Evolutionary conservation across 1,284 basidiomycete species (phyloP).

Genomic region (Malassezia pachydermatis): DNA sequence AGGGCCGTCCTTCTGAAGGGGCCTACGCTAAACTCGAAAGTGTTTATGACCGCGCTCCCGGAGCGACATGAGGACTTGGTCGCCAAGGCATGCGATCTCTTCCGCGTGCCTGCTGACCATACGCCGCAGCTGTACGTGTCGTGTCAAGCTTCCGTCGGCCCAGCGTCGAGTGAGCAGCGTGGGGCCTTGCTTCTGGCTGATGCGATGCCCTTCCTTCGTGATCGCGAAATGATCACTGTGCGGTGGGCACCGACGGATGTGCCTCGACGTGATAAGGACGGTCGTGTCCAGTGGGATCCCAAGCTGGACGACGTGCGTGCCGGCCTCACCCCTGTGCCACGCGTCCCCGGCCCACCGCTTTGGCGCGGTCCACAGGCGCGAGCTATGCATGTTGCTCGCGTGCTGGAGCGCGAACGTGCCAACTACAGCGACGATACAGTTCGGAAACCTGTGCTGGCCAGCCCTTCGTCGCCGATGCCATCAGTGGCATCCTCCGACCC

Average conservation of each 20-base stretch:
- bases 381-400: slow-evolving; percentile 12
- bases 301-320: not conserved
- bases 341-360: not conserved
- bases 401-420: slow-evolving; percentile 15
- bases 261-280: slow-evolving; percentile 14
- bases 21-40: slow-evolving; percentile 33
- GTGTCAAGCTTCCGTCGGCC: slow-evolving; percentile 21
- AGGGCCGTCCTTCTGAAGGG: slow-evolving; percentile 39
- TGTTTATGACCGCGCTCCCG: slow-evolving; percentile 36
- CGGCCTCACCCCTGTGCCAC: not conserved
- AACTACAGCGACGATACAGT: not conserved
- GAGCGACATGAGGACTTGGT: slow-evolving; percentile 25
- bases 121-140: slow-evolving; percentile 29
- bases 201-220: slow-evolving; percentile 35
- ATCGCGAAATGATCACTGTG: slow-evolving; percentile 37
- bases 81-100: slow-evolving; percentile 32
- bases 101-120: slow-evolving; percentile 34
- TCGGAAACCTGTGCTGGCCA: not conserved
- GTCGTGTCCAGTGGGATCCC: slow-evolving; percentile 31
- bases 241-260: slow-evolving; percentile 33
- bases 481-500: no score
- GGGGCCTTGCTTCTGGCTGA: slow-evolving; percentile 37
- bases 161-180: slow-evolving; percentile 23
- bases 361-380: slow-evolving; percentile 14
- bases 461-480: no score